These are phyloP conservation scores for Globisporangium acanthophoron DNA, from an alignment of 352 stramenopile genomes.

Conservation along the genomic window DNA sequence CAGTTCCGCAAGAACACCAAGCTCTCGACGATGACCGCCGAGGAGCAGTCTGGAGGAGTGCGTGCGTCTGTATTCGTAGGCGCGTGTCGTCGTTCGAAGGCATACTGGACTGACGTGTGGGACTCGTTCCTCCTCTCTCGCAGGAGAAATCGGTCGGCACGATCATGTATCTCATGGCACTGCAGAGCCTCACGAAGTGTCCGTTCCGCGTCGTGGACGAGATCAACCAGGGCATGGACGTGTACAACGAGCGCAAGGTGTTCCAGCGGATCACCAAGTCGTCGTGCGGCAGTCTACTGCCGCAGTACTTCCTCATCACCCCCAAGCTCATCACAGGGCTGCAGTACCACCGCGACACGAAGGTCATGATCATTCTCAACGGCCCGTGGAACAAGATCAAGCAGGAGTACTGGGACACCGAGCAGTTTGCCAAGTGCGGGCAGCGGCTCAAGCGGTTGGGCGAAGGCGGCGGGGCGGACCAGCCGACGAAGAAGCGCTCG, in stretches of 20 bases:
- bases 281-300: slow-evolving; percentile 78
- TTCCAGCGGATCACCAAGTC: slow-evolving; percentile 87
- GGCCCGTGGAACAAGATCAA: slow-evolving; percentile 77
- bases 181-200: slow-evolving; percentile 83
- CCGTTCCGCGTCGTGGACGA: slow-evolving; percentile 87
- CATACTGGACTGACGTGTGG: slow-evolving; percentile 2
- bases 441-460: slow-evolving; percentile 27
- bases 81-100: not conserved
- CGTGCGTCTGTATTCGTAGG: slow-evolving; percentile 19
- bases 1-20: slow-evolving; percentile 86
- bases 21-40: slow-evolving; percentile 78
- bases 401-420: slow-evolving; percentile 68
- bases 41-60: slow-evolving; percentile 85
- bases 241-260: slow-evolving; percentile 88
- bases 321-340: slow-evolving; percentile 86
- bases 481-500: slow-evolving; percentile 13
- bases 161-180: slow-evolving; percentile 90
- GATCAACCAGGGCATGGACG: slow-evolving; percentile 89
- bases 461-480: not conserved
- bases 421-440: slow-evolving; percentile 40
- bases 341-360: slow-evolving; percentile 81
- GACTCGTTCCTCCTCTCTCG: slow-evolving; percentile 3
- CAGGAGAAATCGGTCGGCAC: slow-evolving; percentile 88
- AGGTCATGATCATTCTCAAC: slow-evolving; percentile 86
- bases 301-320: slow-evolving; percentile 88